Conservation (phyloP, 306 rosid genomes). For the Vigna unguiculata region DNA sequence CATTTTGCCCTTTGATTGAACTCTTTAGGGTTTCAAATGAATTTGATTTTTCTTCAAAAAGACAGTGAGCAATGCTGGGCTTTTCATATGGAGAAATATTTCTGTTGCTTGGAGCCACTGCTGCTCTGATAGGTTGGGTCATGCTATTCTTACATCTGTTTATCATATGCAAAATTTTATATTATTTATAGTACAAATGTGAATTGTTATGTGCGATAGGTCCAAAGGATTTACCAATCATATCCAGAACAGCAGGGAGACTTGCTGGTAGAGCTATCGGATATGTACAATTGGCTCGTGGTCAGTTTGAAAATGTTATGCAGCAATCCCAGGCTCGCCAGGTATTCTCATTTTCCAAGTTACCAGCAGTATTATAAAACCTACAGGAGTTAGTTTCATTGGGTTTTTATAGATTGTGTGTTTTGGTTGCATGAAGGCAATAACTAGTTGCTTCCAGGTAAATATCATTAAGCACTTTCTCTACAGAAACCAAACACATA, state of each 20-base stretch:
- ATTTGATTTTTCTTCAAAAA: not conserved
- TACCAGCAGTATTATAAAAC: not conserved
- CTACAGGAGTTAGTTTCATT: slow-evolving; percentile 14
- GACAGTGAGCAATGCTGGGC: slow-evolving; percentile 49
- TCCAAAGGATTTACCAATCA: slow-evolving; percentile 61
- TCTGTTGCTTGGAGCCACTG: slow-evolving; percentile 56
- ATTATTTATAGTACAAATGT: slow-evolving; percentile 2
- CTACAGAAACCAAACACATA: not conserved
- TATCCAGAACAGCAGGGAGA: slow-evolving; percentile 59
- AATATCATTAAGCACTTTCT: not conserved
- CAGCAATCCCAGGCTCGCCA: slow-evolving; percentile 90
- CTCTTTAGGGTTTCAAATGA: not conserved
- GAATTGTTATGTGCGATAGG: slow-evolving; percentile 40
- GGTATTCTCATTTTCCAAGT: slow-evolving; percentile 51
- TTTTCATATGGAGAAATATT: slow-evolving; percentile 54
- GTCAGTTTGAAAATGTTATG: slow-evolving; percentile 80
- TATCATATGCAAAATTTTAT: slow-evolving; percentile 1
- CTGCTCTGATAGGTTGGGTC: slow-evolving; percentile 49
- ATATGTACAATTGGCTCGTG: slow-evolving; percentile 90
- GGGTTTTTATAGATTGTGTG: not conserved
- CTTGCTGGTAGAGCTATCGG: slow-evolving; percentile 70
- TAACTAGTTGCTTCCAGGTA: not conserved
- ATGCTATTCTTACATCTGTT: slow-evolving; percentile 5
- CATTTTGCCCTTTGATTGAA: not conserved
- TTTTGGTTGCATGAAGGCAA: not conserved